phyloP scores from a whole-genome alignment of 345 rosid species.

The Triadica sebifera region DNA sequence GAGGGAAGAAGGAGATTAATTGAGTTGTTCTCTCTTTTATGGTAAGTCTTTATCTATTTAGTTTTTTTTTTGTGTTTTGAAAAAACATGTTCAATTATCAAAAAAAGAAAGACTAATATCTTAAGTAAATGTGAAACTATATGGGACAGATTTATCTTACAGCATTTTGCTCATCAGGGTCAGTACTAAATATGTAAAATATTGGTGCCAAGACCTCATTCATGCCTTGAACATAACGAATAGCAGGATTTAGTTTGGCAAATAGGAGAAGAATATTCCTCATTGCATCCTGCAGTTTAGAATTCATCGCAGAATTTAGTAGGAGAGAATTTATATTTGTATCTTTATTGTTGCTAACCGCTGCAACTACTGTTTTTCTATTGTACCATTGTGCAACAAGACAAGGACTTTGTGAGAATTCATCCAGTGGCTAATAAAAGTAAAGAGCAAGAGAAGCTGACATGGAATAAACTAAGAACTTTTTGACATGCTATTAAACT shows the following conservation, averaged over 20 bases:
- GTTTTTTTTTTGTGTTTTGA: neutral
- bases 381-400: neutral
- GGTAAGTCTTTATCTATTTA: neutral
- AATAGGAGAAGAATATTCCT: slow-evolving; percentile 64
- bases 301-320: slow-evolving; percentile 2
- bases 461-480: neutral
- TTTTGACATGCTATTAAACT: neutral
- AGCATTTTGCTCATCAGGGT: slow-evolving; percentile 49
- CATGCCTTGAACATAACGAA: slow-evolving; percentile 80
- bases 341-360: neutral
- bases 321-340: neutral
- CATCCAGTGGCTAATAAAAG: neutral
- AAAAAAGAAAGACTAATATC: neutral
- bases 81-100: neutral
- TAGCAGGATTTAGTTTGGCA: slow-evolving; percentile 71
- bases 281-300: slow-evolving; percentile 55
- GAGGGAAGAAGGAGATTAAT: neutral
- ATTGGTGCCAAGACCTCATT: slow-evolving; percentile 77
- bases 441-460: neutral
- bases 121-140: slow-evolving; percentile 6
- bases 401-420: neutral
- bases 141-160: slow-evolving; percentile 36
- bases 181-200: slow-evolving; percentile 56
- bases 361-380: neutral
- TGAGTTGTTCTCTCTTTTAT: neutral